A percentile compares a stretch with the other conserved stretches of the same genome.
These are phyloP conservation scores for Paratinospora sagittata DNA, from an alignment of 164 flowering plant genomes.

Conservation along the genomic window DNA sequence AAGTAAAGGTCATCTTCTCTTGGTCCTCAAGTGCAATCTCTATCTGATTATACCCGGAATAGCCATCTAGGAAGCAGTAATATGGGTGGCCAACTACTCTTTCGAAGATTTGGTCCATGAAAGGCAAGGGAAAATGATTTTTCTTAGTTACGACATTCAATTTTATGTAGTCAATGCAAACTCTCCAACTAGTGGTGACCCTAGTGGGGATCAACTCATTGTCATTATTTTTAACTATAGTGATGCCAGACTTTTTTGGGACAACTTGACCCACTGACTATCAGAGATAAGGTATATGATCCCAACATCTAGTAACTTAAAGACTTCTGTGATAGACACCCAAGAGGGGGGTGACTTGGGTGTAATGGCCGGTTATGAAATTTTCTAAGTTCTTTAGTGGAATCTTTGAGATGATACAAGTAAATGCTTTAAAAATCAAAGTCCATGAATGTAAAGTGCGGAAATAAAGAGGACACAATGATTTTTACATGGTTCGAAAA, in stretches of 20 bases:
- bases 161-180: background rate
- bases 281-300: background rate
- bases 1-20: background rate
- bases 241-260: background rate
- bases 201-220: background rate
- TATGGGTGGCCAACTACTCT: background rate
- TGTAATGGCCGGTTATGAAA: too few species aligned
- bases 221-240: background rate
- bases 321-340: too few species aligned
- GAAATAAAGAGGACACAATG: too few species aligned
- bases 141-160: background rate
- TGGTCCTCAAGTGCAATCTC: background rate
- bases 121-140: background rate
- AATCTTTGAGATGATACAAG: too few species aligned
- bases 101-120: background rate
- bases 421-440: too few species aligned
- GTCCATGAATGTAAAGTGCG: too few species aligned
- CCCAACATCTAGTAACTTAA: background rate
- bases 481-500: too few species aligned
- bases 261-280: slow-evolving; percentile 1
- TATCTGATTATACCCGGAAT: background rate
- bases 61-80: background rate
- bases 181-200: background rate
- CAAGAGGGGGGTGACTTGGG: too few species aligned
- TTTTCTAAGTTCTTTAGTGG: too few species aligned